Evolutionary conservation across 768 basidiomycete genomes (phyloP), one percentile per base, ranked within the genome.

Genomic region (Dendrothele bispora): DNA sequence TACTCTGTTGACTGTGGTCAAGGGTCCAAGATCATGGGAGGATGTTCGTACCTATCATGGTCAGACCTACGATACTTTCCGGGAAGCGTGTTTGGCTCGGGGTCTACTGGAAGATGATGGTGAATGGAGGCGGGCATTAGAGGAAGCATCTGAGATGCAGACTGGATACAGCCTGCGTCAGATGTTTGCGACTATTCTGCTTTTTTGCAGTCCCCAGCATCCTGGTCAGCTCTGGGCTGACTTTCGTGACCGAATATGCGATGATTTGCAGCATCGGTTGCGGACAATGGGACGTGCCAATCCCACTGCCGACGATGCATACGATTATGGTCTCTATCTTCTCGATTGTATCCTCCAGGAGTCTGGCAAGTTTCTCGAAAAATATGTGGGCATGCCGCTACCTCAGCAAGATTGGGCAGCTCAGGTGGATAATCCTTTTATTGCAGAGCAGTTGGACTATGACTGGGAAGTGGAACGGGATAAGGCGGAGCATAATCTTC

Each of bases 71-170:
- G 43, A 51, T 0, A 68, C 67, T 1, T 79, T 71, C 40, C 56
- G 62, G 26, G 68, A 65, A 1, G 74, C 75, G 2, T 80, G 77
- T 45, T n/a, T 61, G 14, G 65, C 65, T 18, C 39, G 43, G 5
- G 75, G 73, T 1, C 64, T 80, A 0, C 59, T 80, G 4, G 65
- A 75, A 18, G 69, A 77, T 66, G 71, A 81, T 55, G 55, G 54
- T n/a, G 76, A 81, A 53, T 79, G 73, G 71, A 15, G 56, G 0
- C 49, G 51, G 5, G 79, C 76, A 53, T 48, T 81, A 0, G 6
- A 56, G 15, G 75, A 81, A 12, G 75, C 72, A 30, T 48, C 58
- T 14, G 25, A 43, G 0, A 73, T 78, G 55, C 59, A 65, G 24
- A 71, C 64, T 18, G 75, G 75, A 0, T 1, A 21, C 62, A 0